Conservation (phyloP, 2,329 filamentous ascomycete genomes). For the Ascochyta clinopodiicola region DNA sequence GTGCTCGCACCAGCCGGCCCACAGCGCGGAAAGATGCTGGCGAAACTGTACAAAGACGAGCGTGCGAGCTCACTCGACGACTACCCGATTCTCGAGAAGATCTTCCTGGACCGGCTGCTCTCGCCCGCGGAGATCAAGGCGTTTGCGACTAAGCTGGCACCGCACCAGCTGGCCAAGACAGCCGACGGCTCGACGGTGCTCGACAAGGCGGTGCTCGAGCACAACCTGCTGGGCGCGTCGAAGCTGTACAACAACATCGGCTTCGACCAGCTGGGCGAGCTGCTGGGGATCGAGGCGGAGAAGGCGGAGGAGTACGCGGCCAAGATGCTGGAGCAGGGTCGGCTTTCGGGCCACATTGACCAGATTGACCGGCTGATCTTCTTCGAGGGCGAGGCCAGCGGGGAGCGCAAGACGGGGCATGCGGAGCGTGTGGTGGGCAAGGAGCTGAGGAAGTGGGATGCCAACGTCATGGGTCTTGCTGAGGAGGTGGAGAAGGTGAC, state of each 20-base stretch:
- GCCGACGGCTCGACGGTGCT: conserved; percentile 92
- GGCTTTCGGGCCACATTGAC: conserved; percentile 87
- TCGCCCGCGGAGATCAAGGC: conserved; percentile 81
- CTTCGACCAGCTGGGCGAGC: conserved; percentile 71
- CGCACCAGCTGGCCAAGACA: conserved; percentile 89
- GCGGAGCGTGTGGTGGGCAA: conserved; percentile 66
- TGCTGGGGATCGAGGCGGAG: conserved; percentile 79
- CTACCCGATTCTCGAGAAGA: conserved; percentile 92
- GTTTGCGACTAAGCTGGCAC: conserved; percentile 79
- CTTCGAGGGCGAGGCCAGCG: conserved; percentile 80
- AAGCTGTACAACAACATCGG: conserved; percentile 60
- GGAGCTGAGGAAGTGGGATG: conserved; percentile 86
- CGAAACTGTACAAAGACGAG: conserved; percentile 91
- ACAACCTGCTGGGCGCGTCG: conserved; percentile 89
- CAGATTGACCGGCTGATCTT: conserved; percentile 89
- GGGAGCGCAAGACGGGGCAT: conserved; percentile 70
- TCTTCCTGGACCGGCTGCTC: conserved; percentile 90
- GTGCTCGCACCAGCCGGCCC: conserved; percentile 92
- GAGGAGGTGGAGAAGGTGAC: conserved; percentile 91
- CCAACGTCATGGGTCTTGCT: conserved; percentile 82
- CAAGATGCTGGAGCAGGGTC: conserved; percentile 93
- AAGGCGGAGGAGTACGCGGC: conserved; percentile 91
- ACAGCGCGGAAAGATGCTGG: conserved; percentile 77
- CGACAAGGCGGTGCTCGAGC: conserved; percentile 91
- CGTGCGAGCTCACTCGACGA: conserved; percentile 76